A percentile compares a stretch with the other conserved stretches of the same genome.
These are phyloP conservation scores for Botryotinia convoluta DNA, from an alignment of 2,329 filamentous ascomycete genomes.

Conservation along the genomic window DNA sequence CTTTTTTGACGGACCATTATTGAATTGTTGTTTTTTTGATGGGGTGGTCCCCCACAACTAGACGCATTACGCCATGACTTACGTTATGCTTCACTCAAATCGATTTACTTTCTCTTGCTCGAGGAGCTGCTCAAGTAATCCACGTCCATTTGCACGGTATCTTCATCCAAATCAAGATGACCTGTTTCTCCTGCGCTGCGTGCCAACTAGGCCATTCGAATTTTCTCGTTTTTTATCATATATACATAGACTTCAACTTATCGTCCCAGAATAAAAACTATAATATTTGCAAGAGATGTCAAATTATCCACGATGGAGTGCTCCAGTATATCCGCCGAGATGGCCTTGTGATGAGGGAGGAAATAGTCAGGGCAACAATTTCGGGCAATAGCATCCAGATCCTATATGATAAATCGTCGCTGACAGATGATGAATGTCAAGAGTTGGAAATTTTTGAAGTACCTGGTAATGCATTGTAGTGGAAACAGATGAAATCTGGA, in stretches of 20 bases:
- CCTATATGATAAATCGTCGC: not conserved
- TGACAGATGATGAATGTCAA: not conserved
- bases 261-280: not conserved
- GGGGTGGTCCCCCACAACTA: too few species aligned
- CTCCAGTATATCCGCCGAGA: not conserved
- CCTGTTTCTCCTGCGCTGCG: not conserved
- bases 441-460: not conserved
- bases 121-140: too few species aligned
- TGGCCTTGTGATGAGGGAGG: not conserved
- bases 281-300: not conserved
- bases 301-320: not conserved
- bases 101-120: not conserved
- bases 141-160: not conserved
- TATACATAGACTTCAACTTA: not conserved
- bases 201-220: not conserved
- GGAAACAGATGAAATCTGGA: not conserved
- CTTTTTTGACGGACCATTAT: too few species aligned
- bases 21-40: too few species aligned
- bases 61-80: too few species aligned
- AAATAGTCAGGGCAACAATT: not conserved
- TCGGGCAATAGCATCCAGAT: not conserved
- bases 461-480: not conserved
- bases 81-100: not conserved
- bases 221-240: not conserved
- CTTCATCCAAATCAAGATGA: not conserved